Evolutionary conservation across 345 rosid species (phyloP).

Genomic region (Geranium rotundifolium): DNA sequence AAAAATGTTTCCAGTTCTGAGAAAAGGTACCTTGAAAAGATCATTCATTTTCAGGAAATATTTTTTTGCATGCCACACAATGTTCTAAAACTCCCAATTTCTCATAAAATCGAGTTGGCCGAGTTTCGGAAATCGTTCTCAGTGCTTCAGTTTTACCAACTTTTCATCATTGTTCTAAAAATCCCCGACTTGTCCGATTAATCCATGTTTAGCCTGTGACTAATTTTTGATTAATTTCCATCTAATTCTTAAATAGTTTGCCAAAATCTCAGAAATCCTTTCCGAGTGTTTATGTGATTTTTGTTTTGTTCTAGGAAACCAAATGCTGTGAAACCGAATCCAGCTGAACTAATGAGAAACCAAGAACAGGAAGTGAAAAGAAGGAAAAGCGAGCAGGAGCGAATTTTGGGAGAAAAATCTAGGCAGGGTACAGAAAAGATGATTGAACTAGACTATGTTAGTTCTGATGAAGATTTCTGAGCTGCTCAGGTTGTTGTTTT

Average conservation of each 20-base stretch:
- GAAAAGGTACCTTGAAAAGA: slow-evolving; percentile 39
- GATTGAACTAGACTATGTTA: slow-evolving; percentile 56
- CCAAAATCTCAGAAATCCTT: neutral
- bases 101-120: too few species aligned
- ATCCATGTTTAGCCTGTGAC: too few species aligned
- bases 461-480: slow-evolving; percentile 60
- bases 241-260: too few species aligned
- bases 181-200: too few species aligned
- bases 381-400: slow-evolving; percentile 24
- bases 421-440: slow-evolving; percentile 30
- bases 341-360: slow-evolving; percentile 13
- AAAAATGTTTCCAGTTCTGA: slow-evolving; percentile 13
- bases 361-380: slow-evolving; percentile 33
- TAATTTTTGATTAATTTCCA: too few species aligned
- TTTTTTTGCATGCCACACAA: neutral
- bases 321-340: slow-evolving; percentile 22
- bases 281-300: neutral
- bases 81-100: too few species aligned
- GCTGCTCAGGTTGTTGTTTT: neutral
- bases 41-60: slow-evolving; percentile 4
- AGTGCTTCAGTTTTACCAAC: too few species aligned
- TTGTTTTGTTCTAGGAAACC: slow-evolving; percentile 38
- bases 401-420: slow-evolving; percentile 14
- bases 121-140: too few species aligned
- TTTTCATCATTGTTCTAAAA: too few species aligned